These are phyloP conservation scores for Trametes cinnabarina DNA, from an alignment of 768 basidiomycete genomes.

Conservation along the genomic window DNA sequence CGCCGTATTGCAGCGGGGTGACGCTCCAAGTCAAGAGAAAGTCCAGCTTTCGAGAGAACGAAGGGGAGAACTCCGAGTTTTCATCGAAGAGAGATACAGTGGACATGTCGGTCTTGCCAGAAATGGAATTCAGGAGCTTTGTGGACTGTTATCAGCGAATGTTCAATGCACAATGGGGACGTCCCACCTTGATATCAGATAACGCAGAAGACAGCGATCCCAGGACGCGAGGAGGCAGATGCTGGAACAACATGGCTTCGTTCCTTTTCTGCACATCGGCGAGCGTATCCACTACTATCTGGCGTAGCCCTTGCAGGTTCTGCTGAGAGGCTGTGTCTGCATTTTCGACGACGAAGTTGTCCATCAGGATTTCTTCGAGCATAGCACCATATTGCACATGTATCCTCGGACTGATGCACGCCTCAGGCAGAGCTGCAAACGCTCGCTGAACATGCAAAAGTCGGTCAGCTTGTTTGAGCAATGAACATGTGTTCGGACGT, in stretches of 20 bases:
- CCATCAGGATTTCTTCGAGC: conserved; percentile 47
- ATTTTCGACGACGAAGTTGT: conserved; percentile 32
- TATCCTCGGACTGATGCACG: conserved; percentile 68
- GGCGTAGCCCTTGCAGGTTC: conserved; percentile 41
- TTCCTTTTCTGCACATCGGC: conserved; percentile 74
- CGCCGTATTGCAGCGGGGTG: conserved; percentile 77
- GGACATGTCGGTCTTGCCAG: conserved; percentile 58
- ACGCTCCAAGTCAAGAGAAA: conserved; percentile 79
- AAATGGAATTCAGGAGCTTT: conserved; percentile 77
- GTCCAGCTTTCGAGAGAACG: conserved; percentile 68
- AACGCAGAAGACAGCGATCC: conserved; percentile 63
- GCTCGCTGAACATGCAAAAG: conserved; percentile 46
- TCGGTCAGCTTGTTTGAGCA: no score
- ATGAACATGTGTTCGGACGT: conserved; percentile 13
- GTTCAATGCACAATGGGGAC: background rate
- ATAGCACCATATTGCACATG: conserved; percentile 57
- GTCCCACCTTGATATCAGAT: conserved; percentile 45
- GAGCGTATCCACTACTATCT: conserved; percentile 54
- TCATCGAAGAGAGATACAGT: conserved; percentile 58
- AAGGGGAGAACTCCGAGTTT: conserved; percentile 34
- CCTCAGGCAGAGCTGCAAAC: conserved; percentile 70
- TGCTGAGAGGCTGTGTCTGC: conserved; percentile 34
- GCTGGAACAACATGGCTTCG: conserved; percentile 74
- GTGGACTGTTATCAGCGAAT: background rate
- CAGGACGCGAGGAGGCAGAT: conserved; percentile 59